phyloP scores from a whole-genome alignment of 768 basidiomycete species.

The Suillus paluster region DNA sequence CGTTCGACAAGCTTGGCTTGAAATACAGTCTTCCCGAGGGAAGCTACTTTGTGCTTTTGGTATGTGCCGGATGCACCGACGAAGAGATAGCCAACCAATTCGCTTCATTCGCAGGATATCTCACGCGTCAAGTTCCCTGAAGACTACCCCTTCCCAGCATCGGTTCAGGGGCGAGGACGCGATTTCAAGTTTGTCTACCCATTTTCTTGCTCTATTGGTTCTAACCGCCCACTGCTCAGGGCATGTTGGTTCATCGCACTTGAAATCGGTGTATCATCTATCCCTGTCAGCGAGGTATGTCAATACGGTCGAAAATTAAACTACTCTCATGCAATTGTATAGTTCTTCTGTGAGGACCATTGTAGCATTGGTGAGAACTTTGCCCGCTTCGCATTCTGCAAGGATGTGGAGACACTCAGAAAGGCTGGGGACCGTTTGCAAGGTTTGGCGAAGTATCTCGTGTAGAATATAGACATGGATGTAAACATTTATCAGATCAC shows the following conservation, averaged over 20 bases:
- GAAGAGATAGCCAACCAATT: no score
- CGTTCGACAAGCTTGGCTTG: conserved; percentile 84
- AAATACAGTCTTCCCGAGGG: conserved; percentile 90
- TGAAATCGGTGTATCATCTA: conserved; percentile 89
- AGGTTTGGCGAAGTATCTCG: conserved; percentile 68
- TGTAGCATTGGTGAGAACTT: conserved; percentile 84
- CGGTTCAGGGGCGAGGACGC: conserved; percentile 75
- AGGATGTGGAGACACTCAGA: conserved; percentile 84
- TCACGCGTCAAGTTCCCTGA: conserved; percentile 80
- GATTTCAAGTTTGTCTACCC: conserved; percentile 73
- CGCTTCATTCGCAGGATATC: conserved; percentile 58
- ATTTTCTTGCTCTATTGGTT: neutral
- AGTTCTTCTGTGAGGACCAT: conserved; percentile 95
- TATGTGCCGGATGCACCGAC: conserved; percentile 38
- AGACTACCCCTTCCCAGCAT: conserved; percentile 80
- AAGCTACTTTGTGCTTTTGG: conserved; percentile 87
- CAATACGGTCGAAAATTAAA: neutral
- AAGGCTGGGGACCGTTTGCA: conserved; percentile 84
- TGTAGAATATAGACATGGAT: conserved; percentile 14
- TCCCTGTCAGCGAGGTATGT: conserved; percentile 92
- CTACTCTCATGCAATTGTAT: conserved; percentile 15
- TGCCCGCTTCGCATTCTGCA: conserved; percentile 94
- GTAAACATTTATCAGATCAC: neutral
- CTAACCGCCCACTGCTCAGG: conserved; percentile 43
- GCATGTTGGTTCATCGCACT: conserved; percentile 96